Conservation (phyloP, 371 early-diverging fungal species). For the Rhizopus delemar region DNA sequence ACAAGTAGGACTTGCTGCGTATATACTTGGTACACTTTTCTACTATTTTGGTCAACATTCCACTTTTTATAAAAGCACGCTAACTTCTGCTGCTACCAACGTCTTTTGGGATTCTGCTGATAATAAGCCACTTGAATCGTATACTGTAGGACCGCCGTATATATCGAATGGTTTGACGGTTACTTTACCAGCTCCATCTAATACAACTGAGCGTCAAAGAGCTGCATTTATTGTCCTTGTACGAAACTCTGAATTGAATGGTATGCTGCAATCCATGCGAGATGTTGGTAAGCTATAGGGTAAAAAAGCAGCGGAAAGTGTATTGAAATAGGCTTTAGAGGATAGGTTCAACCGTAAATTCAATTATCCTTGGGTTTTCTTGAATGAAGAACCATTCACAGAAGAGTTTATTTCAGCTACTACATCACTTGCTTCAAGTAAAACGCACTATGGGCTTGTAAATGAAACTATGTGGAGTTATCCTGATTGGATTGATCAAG, state of each 20-base stretch:
- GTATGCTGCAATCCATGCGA: slow-evolving; percentile 64
- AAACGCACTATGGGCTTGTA: slow-evolving; percentile 53
- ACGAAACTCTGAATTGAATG: slow-evolving; percentile 75
- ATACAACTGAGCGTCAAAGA: slow-evolving; percentile 46
- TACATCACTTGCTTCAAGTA: slow-evolving; percentile 46
- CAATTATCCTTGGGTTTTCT: slow-evolving; percentile 81
- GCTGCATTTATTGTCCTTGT: slow-evolving; percentile 64
- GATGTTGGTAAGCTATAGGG: slow-evolving; percentile 21
- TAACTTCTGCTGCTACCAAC: background rate
- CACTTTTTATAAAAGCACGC: background rate
- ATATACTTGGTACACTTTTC: slow-evolving; percentile 20
- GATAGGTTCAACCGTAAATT: slow-evolving; percentile 74
- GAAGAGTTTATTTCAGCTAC: slow-evolving; percentile 53
- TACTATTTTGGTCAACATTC: slow-evolving; percentile 17
- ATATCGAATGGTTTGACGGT: slow-evolving; percentile 30
- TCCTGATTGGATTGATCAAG: slow-evolving; percentile 79
- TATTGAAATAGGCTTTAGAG: slow-evolving; percentile 38
- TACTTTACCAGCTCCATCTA: slow-evolving; percentile 27
- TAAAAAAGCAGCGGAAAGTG: background rate
- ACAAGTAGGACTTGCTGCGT: slow-evolving; percentile 15
- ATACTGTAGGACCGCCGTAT: slow-evolving; percentile 31
- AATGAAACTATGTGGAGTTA: slow-evolving; percentile 78
- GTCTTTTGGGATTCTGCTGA: background rate
- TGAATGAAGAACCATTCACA: slow-evolving; percentile 76
- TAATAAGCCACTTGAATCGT: slow-evolving; percentile 7